phyloP scores from a whole-genome alignment of 345 rosid species.

The Melaleuca alternifolia region DNA sequence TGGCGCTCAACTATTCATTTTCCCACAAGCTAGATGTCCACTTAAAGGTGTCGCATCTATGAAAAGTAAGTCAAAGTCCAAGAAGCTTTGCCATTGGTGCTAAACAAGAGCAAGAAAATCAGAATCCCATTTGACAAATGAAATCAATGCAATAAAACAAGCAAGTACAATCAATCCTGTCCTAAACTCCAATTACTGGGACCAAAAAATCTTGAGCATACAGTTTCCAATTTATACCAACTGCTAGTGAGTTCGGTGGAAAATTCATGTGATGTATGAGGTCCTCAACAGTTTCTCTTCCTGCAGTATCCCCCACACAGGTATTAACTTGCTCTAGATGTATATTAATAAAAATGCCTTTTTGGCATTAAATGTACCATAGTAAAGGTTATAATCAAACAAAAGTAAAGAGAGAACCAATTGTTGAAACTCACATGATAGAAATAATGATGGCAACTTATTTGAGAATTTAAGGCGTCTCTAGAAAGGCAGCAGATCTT shows the following conservation, averaged over 20 bases:
- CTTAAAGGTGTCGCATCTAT: background rate
- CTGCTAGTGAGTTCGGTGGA: background rate
- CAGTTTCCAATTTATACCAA: background rate
- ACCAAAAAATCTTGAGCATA: background rate
- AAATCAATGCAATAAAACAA: background rate
- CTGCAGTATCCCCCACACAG: background rate
- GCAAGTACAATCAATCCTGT: background rate
- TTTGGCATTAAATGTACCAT: background rate
- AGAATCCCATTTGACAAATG: background rate
- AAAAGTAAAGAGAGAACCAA: constrained; percentile 15
- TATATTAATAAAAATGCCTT: background rate
- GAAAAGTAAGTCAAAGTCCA: background rate
- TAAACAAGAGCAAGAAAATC: background rate
- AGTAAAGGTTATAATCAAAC: background rate
- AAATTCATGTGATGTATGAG: background rate
- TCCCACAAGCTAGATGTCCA: background rate
- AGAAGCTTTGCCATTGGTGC: background rate
- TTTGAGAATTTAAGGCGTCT: background rate
- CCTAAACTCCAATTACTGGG: background rate
- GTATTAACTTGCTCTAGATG: background rate
- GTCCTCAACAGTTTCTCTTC: background rate
- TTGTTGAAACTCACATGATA: background rate
- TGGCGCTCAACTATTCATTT: background rate
- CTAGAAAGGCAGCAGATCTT: constrained; percentile 42
- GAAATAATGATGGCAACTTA: background rate